A percentile compares a stretch with the other conserved stretches of the same genome.
These are phyloP conservation scores for Mycena citricolor DNA, from an alignment of 1,284 basidiomycete genomes.

Conservation along the genomic window DNA sequence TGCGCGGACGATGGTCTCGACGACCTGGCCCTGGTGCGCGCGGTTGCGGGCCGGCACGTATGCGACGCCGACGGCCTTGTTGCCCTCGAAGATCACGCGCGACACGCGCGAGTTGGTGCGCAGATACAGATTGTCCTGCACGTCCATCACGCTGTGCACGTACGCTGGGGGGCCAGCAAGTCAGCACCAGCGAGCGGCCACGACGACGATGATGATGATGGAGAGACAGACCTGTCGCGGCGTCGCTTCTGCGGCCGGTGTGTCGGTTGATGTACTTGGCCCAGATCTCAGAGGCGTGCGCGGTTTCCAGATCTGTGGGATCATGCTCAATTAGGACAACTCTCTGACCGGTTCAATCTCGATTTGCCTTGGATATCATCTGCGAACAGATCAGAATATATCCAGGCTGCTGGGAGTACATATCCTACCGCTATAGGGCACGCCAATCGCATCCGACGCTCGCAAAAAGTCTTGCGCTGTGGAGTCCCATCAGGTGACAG, in stretches of 20 bases:
- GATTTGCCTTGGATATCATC: conserved; percentile 60
- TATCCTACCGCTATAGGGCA: conserved; percentile 70
- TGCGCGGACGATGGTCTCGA: conserved; percentile 63
- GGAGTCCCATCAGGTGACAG: too few species aligned
- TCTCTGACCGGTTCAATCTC: too few species aligned
- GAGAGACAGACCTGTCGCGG: conserved; percentile 53
- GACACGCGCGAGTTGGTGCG: conserved; percentile 63
- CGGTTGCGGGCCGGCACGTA: conserved; percentile 67
- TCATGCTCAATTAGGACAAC: too few species aligned
- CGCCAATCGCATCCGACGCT: conserved; percentile 58
- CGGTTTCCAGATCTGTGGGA: conserved; percentile 50
- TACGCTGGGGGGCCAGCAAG: conserved; percentile 3
- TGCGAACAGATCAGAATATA: conserved; percentile 25
- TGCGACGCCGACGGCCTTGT: conserved; percentile 69
- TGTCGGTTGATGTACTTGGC: conserved; percentile 76
- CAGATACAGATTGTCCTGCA: conserved; percentile 44
- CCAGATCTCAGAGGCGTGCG: conserved; percentile 72
- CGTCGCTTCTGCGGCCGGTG: conserved; percentile 69
- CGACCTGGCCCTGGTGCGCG: conserved; percentile 47
- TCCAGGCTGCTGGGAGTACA: background rate
- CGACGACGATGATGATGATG: background rate
- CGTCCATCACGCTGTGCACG: conserved; percentile 20
- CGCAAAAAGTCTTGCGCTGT: conserved; percentile 74
- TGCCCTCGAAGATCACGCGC: conserved; percentile 72
- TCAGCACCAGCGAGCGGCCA: conserved; percentile 8